Evolutionary conservation across 352 stramenopile genomes (phyloP).

Genomic region (Phytophthora brassicae): DNA sequence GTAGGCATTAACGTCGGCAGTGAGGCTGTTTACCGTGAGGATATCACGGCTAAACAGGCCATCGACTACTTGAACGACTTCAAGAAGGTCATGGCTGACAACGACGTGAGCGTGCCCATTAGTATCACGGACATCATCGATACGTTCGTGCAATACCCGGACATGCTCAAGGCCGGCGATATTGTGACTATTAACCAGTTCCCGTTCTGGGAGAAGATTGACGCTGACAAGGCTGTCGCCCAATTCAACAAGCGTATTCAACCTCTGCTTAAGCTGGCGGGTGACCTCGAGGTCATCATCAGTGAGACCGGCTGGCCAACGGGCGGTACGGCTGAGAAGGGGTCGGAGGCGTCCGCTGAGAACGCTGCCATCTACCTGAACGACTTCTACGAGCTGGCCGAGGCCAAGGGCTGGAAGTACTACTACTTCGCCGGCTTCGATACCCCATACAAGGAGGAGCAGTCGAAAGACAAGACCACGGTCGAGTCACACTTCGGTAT

Average conservation of each 20-base stretch:
- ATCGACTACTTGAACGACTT: conserved; percentile 77
- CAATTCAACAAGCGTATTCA: conserved; percentile 81
- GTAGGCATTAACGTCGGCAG: conserved; percentile 86
- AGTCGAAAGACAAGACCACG: conserved; percentile 44
- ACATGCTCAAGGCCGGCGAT: conserved; percentile 72
- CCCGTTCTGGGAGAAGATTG: conserved; percentile 80
- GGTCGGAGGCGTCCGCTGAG: conserved; percentile 54
- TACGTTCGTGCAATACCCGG: conserved; percentile 72
- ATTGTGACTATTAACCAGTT: conserved; percentile 88
- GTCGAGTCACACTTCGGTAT: conserved; percentile 83
- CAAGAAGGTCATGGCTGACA: conserved; percentile 63
- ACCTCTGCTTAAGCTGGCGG: conserved; percentile 61
- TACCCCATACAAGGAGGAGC: conserved; percentile 73
- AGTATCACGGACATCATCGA: conserved; percentile 86
- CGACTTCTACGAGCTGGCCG: conserved; percentile 74
- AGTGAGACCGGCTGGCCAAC: conserved; percentile 83
- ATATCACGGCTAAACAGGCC: conserved; percentile 70
- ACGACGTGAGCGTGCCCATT: conserved; percentile 59
- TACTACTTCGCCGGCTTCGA: conserved; percentile 89
- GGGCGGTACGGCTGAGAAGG: conserved; percentile 59
- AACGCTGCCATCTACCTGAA: conserved; percentile 70
- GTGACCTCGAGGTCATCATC: conserved; percentile 77
- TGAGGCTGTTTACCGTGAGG: conserved; percentile 77
- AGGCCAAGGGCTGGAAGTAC: conserved; percentile 75
- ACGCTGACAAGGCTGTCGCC: conserved; percentile 48